These are phyloP conservation scores for Lagerstroemia speciosa DNA, from an alignment of 345 rosid species.

Conservation along the genomic window DNA sequence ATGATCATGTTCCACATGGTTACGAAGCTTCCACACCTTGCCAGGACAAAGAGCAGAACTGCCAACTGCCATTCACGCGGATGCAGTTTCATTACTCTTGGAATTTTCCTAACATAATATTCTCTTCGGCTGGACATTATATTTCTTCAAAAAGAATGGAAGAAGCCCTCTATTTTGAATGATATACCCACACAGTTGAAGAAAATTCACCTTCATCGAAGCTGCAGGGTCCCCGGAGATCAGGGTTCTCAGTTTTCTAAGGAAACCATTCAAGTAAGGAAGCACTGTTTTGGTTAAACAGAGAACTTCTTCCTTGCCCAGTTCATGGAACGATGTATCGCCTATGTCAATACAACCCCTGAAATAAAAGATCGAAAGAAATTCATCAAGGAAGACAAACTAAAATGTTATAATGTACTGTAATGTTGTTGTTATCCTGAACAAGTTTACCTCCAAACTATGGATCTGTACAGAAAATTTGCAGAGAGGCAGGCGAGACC, in stretches of 20 bases:
- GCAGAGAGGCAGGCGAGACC: slow-evolving; percentile 68
- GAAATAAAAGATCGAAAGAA: not conserved
- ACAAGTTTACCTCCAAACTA: slow-evolving; percentile 50
- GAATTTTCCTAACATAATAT: not conserved
- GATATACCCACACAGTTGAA: not conserved
- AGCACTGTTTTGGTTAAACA: slow-evolving; percentile 55
- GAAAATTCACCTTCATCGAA: slow-evolving; percentile 64
- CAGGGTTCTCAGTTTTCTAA: slow-evolving; percentile 59
- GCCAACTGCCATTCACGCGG: slow-evolving; percentile 64
- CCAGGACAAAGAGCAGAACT: slow-evolving; percentile 65
- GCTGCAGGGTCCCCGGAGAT: slow-evolving; percentile 88
- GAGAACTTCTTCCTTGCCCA: slow-evolving; percentile 78
- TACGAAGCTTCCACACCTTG: slow-evolving; percentile 81
- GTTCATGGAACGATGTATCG: slow-evolving; percentile 25
- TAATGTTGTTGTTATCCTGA: not conserved
- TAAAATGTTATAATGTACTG: not conserved
- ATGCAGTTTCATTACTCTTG: slow-evolving; percentile 11
- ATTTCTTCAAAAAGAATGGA: too few species aligned
- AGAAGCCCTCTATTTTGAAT: not conserved
- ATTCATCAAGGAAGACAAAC: not conserved
- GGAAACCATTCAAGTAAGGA: slow-evolving; percentile 78
- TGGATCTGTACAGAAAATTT: slow-evolving; percentile 57
- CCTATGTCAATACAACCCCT: slow-evolving; percentile 48
- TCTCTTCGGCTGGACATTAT: too few species aligned
- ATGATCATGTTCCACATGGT: slow-evolving; percentile 92